A percentile compares a stretch with the other conserved stretches of the same genome.
phyloP scores from a whole-genome alignment of 208 protist genomes.

The Leishmania amazonensis region DNA sequence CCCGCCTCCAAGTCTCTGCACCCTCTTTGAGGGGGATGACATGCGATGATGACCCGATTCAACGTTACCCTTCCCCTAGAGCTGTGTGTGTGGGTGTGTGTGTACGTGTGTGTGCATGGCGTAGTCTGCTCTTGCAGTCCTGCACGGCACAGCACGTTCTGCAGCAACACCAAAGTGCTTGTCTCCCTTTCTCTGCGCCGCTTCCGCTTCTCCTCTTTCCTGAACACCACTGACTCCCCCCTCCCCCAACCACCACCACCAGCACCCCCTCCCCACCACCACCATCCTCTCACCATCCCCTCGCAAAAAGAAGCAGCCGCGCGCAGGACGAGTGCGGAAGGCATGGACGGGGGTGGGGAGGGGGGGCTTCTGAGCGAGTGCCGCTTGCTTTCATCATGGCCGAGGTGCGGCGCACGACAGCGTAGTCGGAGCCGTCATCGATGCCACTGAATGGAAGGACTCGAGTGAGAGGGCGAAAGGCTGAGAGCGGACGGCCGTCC shows the following conservation, averaged over 20 bases:
- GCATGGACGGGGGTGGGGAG: neutral
- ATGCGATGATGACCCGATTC: conserved; percentile 12
- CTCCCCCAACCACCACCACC: neutral
- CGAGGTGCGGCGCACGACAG: neutral
- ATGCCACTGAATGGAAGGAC: conserved; percentile 4
- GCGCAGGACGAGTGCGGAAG: neutral
- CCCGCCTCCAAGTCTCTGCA: neutral
- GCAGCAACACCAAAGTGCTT: neutral
- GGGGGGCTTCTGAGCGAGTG: neutral
- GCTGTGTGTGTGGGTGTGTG: neutral
- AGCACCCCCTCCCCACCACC: neutral
- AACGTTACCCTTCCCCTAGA: neutral
- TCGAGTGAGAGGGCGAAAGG: conserved; percentile 4
- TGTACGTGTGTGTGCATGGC: neutral
- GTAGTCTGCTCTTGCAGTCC: neutral
- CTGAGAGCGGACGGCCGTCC: neutral
- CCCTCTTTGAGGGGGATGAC: conserved; percentile 1
- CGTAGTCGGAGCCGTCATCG: neutral
- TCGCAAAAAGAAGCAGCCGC: neutral
- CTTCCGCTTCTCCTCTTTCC: neutral
- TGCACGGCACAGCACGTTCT: neutral
- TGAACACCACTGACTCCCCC: neutral
- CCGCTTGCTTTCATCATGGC: neutral
- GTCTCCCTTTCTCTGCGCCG: neutral
- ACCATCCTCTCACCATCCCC: neutral